phyloP scores from a whole-genome alignment of 192 early-diverging fungal species.

The Coemansia erecta region DNA sequence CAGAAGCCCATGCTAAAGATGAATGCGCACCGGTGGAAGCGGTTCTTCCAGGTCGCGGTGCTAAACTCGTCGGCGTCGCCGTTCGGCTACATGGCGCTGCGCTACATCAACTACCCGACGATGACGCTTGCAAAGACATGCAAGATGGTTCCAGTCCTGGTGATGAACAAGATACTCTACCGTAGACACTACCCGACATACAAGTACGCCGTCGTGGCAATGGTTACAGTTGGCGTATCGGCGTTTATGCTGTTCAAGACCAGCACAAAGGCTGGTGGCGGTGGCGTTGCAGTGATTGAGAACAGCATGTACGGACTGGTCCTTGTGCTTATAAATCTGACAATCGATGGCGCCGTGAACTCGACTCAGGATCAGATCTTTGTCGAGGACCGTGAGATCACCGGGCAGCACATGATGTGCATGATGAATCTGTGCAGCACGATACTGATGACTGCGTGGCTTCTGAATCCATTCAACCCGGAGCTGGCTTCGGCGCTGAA shows the following conservation, averaged over 20 bases:
- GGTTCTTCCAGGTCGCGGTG: conserved; percentile 77
- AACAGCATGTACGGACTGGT: conserved; percentile 78
- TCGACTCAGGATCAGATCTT: conserved; percentile 96
- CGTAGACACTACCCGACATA: conserved; percentile 79
- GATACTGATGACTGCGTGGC: conserved; percentile 68
- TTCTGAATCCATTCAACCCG: conserved; percentile 72
- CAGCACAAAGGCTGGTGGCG: conserved; percentile 18
- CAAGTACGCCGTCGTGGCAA: conserved; percentile 82
- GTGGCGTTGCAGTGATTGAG: conserved; percentile 33
- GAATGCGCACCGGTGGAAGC: conserved; percentile 50
- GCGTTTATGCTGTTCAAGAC: conserved; percentile 86
- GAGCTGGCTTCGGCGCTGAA: conserved; percentile 72
- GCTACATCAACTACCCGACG: conserved; percentile 96
- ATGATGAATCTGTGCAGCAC: conserved; percentile 88
- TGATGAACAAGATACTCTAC: conserved; percentile 94
- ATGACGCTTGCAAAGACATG: conserved; percentile 96
- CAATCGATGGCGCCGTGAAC: conserved; percentile 93
- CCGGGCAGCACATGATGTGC: conserved; percentile 96
- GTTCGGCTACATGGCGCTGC: conserved; percentile 90
- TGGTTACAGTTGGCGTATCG: conserved; percentile 90
- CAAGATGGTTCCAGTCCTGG: conserved; percentile 92
- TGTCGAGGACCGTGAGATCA: conserved; percentile 65
- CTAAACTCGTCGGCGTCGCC: conserved; percentile 74
- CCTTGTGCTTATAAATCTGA: conserved; percentile 80
- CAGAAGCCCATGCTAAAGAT: conserved; percentile 40